Conservation (phyloP, 2,329 filamentous ascomycete species). For the Aspergillus fructus region DNA sequence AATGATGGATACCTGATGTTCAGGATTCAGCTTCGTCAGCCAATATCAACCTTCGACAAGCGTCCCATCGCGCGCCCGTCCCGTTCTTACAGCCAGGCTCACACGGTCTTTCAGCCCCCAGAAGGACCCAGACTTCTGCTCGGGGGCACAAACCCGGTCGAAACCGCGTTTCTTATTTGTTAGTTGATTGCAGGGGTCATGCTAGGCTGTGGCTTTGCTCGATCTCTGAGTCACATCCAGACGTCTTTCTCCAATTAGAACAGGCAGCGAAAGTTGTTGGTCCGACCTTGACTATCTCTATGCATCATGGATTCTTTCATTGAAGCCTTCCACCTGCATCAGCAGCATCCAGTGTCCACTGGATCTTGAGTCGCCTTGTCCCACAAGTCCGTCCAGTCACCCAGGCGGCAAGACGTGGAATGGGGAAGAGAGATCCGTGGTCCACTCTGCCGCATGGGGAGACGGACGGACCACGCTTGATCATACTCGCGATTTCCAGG, state of each 20-base stretch:
- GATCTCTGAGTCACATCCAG: conserved; percentile 5
- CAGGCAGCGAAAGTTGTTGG: not conserved
- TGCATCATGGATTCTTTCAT: no score
- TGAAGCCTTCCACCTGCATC: not conserved
- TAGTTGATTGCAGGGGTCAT: conserved; percentile 3
- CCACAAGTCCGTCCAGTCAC: no score
- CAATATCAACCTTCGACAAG: not conserved
- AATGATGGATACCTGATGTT: not conserved
- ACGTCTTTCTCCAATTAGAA: conserved; percentile 5
- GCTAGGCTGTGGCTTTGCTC: conserved; percentile 12
- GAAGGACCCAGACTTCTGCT: not conserved
- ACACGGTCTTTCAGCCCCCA: not conserved
- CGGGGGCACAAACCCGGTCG: not conserved
- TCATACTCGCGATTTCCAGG: not conserved
- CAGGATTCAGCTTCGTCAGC: not conserved
- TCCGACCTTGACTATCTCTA: not conserved
- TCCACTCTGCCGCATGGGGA: not conserved
- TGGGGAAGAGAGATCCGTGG: not conserved
- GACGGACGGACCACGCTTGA: not conserved
- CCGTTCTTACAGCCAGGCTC: not conserved
- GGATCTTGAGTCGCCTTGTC: not conserved
- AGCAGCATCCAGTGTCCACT: not conserved
- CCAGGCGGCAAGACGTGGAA: not conserved
- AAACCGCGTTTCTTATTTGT: conserved; percentile 1
- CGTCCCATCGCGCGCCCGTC: not conserved